These are phyloP conservation scores for Candida broadrunensis DNA, from an alignment of 805 yeast species.

Conservation along the genomic window DNA sequence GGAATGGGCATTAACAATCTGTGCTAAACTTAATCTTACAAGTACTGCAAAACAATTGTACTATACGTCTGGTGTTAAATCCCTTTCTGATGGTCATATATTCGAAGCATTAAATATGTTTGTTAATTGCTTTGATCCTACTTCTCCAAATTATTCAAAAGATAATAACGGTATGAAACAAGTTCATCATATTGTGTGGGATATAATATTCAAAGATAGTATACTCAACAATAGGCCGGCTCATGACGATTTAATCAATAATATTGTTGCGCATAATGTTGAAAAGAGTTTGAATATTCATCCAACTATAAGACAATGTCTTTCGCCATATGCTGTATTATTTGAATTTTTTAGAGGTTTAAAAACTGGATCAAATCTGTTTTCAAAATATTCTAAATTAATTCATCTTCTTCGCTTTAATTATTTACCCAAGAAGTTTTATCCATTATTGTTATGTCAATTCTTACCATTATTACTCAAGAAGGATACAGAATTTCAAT, in stretches of 20 bases:
- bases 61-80: slow-evolving; percentile 44
- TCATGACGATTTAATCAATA: slow-evolving; percentile 54
- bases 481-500: slow-evolving; percentile 12
- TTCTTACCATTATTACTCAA: slow-evolving; percentile 38
- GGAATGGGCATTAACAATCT: slow-evolving; percentile 73
- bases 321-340: slow-evolving; percentile 70
- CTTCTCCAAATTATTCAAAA: slow-evolving; percentile 10
- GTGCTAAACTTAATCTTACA: slow-evolving; percentile 65
- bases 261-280: slow-evolving; percentile 39
- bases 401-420: slow-evolving; percentile 44
- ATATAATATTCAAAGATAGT: slow-evolving; percentile 57
- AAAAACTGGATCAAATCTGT: slow-evolving; percentile 14
- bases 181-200: slow-evolving; percentile 55
- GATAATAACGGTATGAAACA: slow-evolving; percentile 35
- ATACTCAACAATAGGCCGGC: slow-evolving; percentile 50
- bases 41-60: slow-evolving; percentile 56
- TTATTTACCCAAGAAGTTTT: slow-evolving; percentile 46
- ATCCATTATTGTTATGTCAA: slow-evolving; percentile 49
- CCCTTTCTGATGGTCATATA: slow-evolving; percentile 52
- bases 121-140: slow-evolving; percentile 56
- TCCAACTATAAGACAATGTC: slow-evolving; percentile 61
- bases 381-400: slow-evolving; percentile 43
- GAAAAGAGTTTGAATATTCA: slow-evolving; percentile 37
- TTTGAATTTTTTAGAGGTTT: slow-evolving; percentile 44
- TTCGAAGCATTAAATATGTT: slow-evolving; percentile 65